Evolutionary conservation across 192 early-diverging fungal genomes (phyloP), one percentile per base, ranked within the genome.

Genomic region (Pilobolus umbonatus): DNA sequence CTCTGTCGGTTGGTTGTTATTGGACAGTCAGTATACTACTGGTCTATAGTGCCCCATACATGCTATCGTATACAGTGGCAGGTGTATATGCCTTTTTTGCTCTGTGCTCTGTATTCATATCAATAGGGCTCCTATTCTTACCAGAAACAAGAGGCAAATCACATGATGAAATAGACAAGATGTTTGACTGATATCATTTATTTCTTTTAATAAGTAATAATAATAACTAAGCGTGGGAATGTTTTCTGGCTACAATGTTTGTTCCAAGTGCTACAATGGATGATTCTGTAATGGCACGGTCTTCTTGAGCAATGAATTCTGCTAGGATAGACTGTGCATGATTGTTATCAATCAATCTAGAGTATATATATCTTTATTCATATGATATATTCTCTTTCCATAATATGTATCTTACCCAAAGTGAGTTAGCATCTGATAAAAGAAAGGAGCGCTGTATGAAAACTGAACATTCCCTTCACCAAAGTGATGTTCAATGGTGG

Each of bases 391-490:
- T 53, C 19, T 53, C 14, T n/a, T 0, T 22, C 24, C 14, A 21
- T 12, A 34, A 6, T 36, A 14, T 53, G 15, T 34, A 53, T 24
- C 34, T 25, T 53, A 53, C 51, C 51, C 52, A 38, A 19, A 10
- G 24, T 36, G 31, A 11, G 35, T 2, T 14, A 54, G 34, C 34
- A 54, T 15, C 15, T 54, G 52, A 6, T 36, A 38, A 34, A 24
- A 54, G 21, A 34, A 54, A 25, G 52, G 52, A 15, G 38, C 35
- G 52, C 34, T n/a, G 31, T 32, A 25, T 38, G 35, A 15, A 35
- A 31, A 35, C 24, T 24, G 19, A 32, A 22, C 15, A 42, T 42
- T 12, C 2, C 39, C 39, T 49, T 49, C 39, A 1, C 39, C 14
- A 12, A 17, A n/a, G 11, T 35, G 34, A 11, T 35, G 34, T 35